Evolutionary conservation across 2,329 filamentous ascomycete species (phyloP).

Genomic region (Xylariaceae sp.): DNA sequence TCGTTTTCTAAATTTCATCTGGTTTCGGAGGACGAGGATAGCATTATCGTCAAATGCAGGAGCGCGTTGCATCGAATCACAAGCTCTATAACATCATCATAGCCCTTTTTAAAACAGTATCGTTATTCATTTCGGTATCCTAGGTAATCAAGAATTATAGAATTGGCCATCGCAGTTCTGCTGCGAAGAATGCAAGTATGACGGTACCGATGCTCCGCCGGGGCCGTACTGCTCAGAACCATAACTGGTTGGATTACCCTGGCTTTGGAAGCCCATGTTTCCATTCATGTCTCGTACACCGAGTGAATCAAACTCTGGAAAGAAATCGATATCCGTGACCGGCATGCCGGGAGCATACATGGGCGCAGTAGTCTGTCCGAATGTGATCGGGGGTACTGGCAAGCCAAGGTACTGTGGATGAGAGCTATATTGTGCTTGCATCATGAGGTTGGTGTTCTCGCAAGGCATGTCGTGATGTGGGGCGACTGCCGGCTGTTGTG

Average conservation of each 20-base stretch:
- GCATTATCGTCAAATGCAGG: too few species aligned
- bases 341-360: conserved; percentile 25
- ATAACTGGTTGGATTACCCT: conserved; percentile 31
- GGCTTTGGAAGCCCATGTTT: conserved; percentile 31
- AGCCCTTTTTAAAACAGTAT: conserved; percentile 14
- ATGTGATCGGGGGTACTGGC: conserved; percentile 27
- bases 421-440: conserved; percentile 22
- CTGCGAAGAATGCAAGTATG: conserved; percentile 40
- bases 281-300: conserved; percentile 35
- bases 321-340: conserved; percentile 32
- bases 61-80: too few species aligned
- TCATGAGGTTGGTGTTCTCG: conserved; percentile 22
- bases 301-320: conserved; percentile 35
- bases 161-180: conserved; percentile 33
- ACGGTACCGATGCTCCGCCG: conserved; percentile 39
- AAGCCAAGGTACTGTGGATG: conserved; percentile 31
- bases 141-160: conserved; percentile 28
- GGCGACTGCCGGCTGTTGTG: conserved; percentile 15
- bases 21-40: too few species aligned
- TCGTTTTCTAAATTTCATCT: too few species aligned
- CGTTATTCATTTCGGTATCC: neutral
- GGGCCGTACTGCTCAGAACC: conserved; percentile 35
- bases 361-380: conserved; percentile 29
- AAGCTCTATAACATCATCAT: conserved; percentile 3
- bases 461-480: conserved; percentile 13